These are phyloP conservation scores for Candida taoyuanica DNA, from an alignment of 805 yeast species.

Conservation along the genomic window DNA sequence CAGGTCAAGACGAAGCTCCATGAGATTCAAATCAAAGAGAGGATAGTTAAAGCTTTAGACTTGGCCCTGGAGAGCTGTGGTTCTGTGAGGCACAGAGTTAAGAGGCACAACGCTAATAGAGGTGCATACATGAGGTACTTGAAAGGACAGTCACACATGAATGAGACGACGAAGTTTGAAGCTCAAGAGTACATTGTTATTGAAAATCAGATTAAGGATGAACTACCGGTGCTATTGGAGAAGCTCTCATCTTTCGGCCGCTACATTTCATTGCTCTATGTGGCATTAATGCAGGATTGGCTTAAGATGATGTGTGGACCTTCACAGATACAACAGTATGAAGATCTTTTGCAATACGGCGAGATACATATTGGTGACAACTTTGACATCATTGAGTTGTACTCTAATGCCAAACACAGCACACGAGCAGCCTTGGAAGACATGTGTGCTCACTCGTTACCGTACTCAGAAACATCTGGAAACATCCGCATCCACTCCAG, in stretches of 20 bases:
- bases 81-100: slow-evolving; percentile 23
- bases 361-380: slow-evolving; percentile 27
- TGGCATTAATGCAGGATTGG: slow-evolving; percentile 26
- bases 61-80: slow-evolving; percentile 24
- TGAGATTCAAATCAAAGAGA: slow-evolving; percentile 24
- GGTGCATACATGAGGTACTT: slow-evolving; percentile 29
- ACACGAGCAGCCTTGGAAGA: slow-evolving; percentile 29
- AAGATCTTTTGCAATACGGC: slow-evolving; percentile 14
- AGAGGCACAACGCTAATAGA: slow-evolving; percentile 30
- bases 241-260: slow-evolving; percentile 15
- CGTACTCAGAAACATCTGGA: too few species aligned
- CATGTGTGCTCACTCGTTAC: slow-evolving; percentile 20
- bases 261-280: slow-evolving; percentile 22
- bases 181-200: slow-evolving; percentile 22
- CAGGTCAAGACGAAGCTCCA: slow-evolving; percentile 28
- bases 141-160: slow-evolving; percentile 5
- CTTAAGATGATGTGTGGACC: slow-evolving; percentile 30
- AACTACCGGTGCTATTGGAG: slow-evolving; percentile 28
- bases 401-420: slow-evolving; percentile 27
- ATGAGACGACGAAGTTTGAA: slow-evolving; percentile 5
- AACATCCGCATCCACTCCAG: slow-evolving; percentile 18
- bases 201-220: slow-evolving; percentile 26
- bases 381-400: slow-evolving; percentile 34
- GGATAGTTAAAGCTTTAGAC: slow-evolving; percentile 28
- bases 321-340: slow-evolving; percentile 24